A percentile compares a stretch with the other conserved stretches of the same genome.
phyloP scores from a whole-genome alignment of 257 asterid species.

The Gentiana dahurica region DNA sequence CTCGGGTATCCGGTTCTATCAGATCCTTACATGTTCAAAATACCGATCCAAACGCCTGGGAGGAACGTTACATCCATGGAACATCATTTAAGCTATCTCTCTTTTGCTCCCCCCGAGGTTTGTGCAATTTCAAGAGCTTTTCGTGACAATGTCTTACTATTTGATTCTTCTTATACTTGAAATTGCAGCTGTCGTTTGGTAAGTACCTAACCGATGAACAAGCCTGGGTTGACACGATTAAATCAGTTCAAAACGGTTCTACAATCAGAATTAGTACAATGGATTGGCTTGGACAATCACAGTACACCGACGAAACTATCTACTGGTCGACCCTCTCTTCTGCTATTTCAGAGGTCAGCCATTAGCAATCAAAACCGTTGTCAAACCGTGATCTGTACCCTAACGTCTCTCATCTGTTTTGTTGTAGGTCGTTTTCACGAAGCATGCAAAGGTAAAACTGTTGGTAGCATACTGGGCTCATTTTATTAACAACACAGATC shows the following conservation, averaged over 20 bases:
- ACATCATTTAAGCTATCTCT: constrained; percentile 44
- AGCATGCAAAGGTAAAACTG: constrained; percentile 54
- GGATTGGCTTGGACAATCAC: constrained; percentile 97
- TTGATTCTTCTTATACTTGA: constrained; percentile 3
- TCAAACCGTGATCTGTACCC: background rate
- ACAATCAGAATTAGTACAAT: constrained; percentile 66
- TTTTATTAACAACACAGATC: constrained; percentile 51
- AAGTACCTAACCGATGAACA: constrained; percentile 70
- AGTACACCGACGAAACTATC: constrained; percentile 39
- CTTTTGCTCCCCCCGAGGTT: constrained; percentile 96
- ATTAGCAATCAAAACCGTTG: too few species aligned
- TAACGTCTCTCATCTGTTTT: background rate
- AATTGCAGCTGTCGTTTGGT: constrained; percentile 55
- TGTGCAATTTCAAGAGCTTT: constrained; percentile 1
- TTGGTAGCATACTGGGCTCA: constrained; percentile 77
- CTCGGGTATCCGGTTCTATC: constrained; percentile 58
- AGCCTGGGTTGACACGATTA: constrained; percentile 81
- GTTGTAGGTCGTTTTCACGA: constrained; percentile 56
- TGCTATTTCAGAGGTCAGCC: constrained; percentile 66
- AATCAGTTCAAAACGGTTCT: constrained; percentile 50
- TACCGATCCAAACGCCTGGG: constrained; percentile 53
- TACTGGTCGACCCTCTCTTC: constrained; percentile 76
- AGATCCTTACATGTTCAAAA: constrained; percentile 40
- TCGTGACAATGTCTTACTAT: background rate
- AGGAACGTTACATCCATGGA: constrained; percentile 23